Conservation (phyloP, 108 stramenopile genomes). For the Fistulifera pelliculosa region DNA sequence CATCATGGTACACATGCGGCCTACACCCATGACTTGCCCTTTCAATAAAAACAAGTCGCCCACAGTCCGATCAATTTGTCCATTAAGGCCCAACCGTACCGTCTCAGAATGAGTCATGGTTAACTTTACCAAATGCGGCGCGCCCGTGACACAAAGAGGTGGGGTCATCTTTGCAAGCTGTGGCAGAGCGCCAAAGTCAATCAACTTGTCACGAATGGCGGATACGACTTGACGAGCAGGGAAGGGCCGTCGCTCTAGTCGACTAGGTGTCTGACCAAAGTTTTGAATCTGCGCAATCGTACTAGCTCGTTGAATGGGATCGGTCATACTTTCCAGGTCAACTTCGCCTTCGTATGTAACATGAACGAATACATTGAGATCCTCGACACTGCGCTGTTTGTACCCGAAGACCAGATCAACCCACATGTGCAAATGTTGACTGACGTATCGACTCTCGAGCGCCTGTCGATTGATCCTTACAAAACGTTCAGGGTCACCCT, state of each 20-base stretch:
- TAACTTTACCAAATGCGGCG: constrained; percentile 68
- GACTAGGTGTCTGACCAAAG: constrained; percentile 96
- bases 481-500: constrained; percentile 78
- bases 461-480: constrained; percentile 82
- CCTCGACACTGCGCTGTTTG: constrained; percentile 85
- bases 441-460: constrained; percentile 88
- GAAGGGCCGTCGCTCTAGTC: constrained; percentile 74
- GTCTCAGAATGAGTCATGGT: constrained; percentile 40
- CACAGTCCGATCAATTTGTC: constrained; percentile 61
- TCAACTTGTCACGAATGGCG: constrained; percentile 43
- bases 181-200: constrained; percentile 80
- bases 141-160: constrained; percentile 94
- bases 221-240: constrained; percentile 37
- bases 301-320: constrained; percentile 81
- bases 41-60: constrained; percentile 79
- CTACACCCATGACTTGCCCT: constrained; percentile 75
- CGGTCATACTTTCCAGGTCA: constrained; percentile 84
- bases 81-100: constrained; percentile 60
- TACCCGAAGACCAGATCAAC: constrained; percentile 96
- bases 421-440: constrained; percentile 90
- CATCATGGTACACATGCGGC: constrained; percentile 64
- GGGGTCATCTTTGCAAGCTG: constrained; percentile 79
- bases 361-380: constrained; percentile 95
- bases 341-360: constrained; percentile 97
- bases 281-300: constrained; percentile 95